Evolutionary conservation across 2,329 filamentous ascomycete genomes (phyloP).

Genomic region (Hirsutella rhossiliensis): DNA sequence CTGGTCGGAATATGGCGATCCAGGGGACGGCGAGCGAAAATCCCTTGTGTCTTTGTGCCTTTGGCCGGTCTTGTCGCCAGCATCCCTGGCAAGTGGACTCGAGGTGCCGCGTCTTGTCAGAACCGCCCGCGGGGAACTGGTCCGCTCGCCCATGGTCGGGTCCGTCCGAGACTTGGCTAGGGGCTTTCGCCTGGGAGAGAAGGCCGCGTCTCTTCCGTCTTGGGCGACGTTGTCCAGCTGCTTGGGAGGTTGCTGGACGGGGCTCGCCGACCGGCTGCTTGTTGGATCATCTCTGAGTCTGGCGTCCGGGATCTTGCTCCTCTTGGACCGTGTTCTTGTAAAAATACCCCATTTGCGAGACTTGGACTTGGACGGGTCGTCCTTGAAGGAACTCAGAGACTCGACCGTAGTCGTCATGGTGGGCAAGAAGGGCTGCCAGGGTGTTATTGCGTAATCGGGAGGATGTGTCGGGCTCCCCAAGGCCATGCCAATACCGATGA

Average conservation of each 20-base stretch:
- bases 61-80: not conserved
- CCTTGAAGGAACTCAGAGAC: conserved; percentile 8
- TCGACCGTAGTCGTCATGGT: conserved; percentile 11
- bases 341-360: conserved; percentile 49
- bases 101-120: not conserved
- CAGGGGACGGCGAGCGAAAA: not conserved
- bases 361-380: conserved; percentile 27
- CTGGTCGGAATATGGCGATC: conserved; percentile 6
- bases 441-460: conserved; percentile 12
- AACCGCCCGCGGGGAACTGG: not conserved
- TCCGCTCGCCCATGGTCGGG: not conserved
- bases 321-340: conserved; percentile 27
- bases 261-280: not conserved
- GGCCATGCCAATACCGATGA: conserved; percentile 57
- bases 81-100: not conserved
- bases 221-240: not conserved
- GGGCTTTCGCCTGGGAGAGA: not conserved
- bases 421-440: conserved; percentile 15
- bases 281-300: not conserved
- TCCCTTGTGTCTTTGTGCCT: no score
- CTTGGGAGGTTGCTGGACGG: not conserved
- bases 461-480: conserved; percentile 54
- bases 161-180: conserved; percentile 1
- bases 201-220: not conserved
- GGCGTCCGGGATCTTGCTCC: conserved; percentile 5